phyloP scores from a whole-genome alignment of 306 rosid genomes.

The Lupinus albus region DNA sequence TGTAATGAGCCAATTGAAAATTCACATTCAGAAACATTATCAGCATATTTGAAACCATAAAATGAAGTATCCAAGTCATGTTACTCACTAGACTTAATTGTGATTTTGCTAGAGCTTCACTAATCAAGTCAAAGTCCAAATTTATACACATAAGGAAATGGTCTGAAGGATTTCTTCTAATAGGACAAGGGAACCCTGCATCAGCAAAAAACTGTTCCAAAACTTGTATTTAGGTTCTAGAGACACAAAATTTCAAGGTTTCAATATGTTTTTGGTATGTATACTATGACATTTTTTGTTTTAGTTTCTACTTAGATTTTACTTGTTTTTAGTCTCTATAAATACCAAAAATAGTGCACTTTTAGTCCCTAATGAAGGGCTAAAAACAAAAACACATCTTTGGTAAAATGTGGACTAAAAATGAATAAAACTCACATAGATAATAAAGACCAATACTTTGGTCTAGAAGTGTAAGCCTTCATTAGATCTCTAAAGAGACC shows the following conservation, averaged over 20 bases:
- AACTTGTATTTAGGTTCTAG: slow-evolving; percentile 8
- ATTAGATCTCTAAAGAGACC: no score
- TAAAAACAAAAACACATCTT: no score
- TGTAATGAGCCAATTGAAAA: slow-evolving; percentile 28
- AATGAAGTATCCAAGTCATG: background rate
- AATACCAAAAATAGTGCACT: no score
- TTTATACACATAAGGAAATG: slow-evolving; percentile 68
- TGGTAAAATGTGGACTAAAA: no score
- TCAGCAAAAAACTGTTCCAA: slow-evolving; percentile 68
- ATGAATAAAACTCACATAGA: no score
- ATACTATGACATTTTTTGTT: no score
- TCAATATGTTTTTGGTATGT: no score
- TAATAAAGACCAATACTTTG: no score
- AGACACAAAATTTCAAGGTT: background rate
- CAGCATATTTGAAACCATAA: slow-evolving; percentile 35
- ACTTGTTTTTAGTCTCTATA: no score
- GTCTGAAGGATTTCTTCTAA: slow-evolving; percentile 70
- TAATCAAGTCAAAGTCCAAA: slow-evolving; percentile 59
- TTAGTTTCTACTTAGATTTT: no score
- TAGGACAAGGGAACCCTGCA: slow-evolving; percentile 77
- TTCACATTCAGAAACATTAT: slow-evolving; percentile 11
- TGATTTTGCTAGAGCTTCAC: slow-evolving; percentile 51
- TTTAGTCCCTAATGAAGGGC: no score
- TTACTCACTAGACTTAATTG: slow-evolving; percentile 44
- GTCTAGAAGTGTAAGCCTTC: no score